These are phyloP conservation scores for Craterostigma plantagineum DNA, from an alignment of 257 asterid species.

Conservation along the genomic window DNA sequence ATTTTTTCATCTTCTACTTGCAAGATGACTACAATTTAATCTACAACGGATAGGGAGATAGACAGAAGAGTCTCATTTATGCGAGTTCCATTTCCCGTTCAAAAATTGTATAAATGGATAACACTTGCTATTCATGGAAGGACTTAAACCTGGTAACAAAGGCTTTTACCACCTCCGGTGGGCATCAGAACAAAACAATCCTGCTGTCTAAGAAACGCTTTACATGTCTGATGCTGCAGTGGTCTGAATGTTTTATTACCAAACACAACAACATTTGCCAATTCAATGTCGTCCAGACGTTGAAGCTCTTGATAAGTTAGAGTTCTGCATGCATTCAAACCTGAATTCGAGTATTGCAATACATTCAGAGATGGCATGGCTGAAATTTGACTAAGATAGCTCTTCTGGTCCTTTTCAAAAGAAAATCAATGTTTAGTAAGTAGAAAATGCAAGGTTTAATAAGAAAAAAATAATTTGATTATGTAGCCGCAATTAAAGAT, in stretches of 20 bases:
- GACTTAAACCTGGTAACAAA: conserved; percentile 89
- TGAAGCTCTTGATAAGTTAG: conserved; percentile 47
- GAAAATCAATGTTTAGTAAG: conserved; percentile 6
- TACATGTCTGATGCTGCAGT: conserved; percentile 72
- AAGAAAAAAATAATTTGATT: too few species aligned
- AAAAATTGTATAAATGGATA: conserved; percentile 2
- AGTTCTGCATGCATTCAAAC: conserved; percentile 10
- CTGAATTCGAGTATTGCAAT: too few species aligned
- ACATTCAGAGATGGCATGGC: conserved; percentile 22
- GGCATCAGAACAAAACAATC: conserved; percentile 96
- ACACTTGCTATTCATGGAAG: conserved; percentile 7
- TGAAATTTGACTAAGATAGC: conserved; percentile 25
- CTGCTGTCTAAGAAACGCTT: conserved; percentile 40
- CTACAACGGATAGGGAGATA: too few species aligned
- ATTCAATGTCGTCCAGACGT: conserved; percentile 47
- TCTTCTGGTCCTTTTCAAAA: conserved; percentile 28
- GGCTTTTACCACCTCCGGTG: conserved; percentile 98
- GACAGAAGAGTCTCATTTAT: too few species aligned
- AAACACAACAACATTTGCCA: conserved; percentile 88
- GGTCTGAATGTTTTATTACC: conserved; percentile 72
- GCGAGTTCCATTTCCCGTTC: too few species aligned
- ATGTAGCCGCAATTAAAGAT: too few species aligned
- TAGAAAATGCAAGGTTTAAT: too few species aligned
- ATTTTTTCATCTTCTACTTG: too few species aligned
- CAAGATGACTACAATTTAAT: too few species aligned